phyloP scores from a whole-genome alignment of 768 basidiomycete genomes.

The Rhodosporidiobolus sp. region DNA sequence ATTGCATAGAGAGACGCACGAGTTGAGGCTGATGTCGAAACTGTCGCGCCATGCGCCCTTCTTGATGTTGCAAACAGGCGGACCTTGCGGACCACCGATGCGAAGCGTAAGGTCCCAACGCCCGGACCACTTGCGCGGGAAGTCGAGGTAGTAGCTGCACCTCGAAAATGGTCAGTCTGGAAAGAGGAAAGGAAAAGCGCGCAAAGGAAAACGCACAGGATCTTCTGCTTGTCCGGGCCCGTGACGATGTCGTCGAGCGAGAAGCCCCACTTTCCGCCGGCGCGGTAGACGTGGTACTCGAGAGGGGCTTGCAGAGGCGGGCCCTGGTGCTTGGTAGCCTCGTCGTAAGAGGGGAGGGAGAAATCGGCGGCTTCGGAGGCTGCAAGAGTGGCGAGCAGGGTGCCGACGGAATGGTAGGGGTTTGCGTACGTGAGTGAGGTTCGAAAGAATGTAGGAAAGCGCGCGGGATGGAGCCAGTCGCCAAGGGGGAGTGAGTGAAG shows the following conservation, averaged over 20 bases:
- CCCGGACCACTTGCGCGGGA: background rate
- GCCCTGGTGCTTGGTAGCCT: background rate
- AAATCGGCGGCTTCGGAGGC: background rate
- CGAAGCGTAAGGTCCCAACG: slow-evolving; percentile 5
- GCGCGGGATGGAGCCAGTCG: too few relatives aligned
- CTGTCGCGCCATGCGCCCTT: background rate
- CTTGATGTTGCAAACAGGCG: background rate
- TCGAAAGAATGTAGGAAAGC: too few relatives aligned
- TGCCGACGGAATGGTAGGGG: too few relatives aligned
- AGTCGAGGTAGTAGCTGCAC: slow-evolving; percentile 20
- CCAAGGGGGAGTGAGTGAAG: too few relatives aligned
- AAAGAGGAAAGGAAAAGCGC: too few relatives aligned
- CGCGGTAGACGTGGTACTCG: slow-evolving; percentile 1
- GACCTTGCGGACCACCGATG: background rate
- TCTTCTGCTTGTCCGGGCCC: slow-evolving; percentile 7
- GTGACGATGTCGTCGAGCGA: slow-evolving; percentile 17
- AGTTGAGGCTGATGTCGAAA: background rate
- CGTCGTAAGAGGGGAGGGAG: background rate
- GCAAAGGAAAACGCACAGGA: background rate
- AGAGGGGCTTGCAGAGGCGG: background rate
- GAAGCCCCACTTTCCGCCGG: background rate
- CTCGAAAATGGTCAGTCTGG: background rate
- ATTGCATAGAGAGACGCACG: too few relatives aligned
- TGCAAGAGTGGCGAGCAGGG: background rate
- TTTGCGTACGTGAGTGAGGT: too few relatives aligned